Evolutionary conservation across 805 yeast species (phyloP), one percentile per base, ranked within the genome.

Genomic region (Saturnispora silvae): DNA sequence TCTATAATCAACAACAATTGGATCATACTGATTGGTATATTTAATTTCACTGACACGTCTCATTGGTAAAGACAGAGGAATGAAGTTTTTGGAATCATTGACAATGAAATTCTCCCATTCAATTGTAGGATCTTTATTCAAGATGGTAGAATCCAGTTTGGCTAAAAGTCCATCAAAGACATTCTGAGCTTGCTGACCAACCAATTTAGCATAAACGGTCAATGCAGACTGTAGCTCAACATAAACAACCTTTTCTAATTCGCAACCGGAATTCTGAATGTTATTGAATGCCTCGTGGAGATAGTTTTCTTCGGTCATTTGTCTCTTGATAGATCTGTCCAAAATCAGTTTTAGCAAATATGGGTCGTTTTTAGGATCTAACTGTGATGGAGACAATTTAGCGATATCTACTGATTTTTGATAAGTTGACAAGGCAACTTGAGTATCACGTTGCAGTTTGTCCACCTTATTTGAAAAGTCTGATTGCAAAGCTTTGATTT

Each of bases 41-140:
- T 55, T 53, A 35, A 86, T 69, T 41, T 78, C 82, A 33, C 68
- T 66, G 38, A 68, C 57, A 37, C 69, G 72, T 48, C 95, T 66
- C 60, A 71, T 68, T 43, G 81, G 79, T 33, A 75, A 54, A 34
- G 65, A 60, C 23, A 74, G 74, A 47, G 78, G 76, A 37, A 84
- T 68, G 51, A 84, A 82, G 55, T 78, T 75, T 16, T 37, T 35
- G 31, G 70, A 63, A 59, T 87, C 86, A 43, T 79, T 72, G 8
- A 75, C 60, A 36, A 87, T 70, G 46, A 84, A 92, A 24, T 82
- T 70, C 42, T 81, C 83, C 95, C 96, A 89, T 63, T 92, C 97
- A 53, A 75, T 75, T 26, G 72, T 67, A 10, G 95, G 77, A 42
- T 81, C 86, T 52, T 81, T 80, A 25, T 81, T 70, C 44, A 86